Evolutionary conservation across 345 rosid genomes (phyloP), one percentile per base, ranked within the genome.

Genomic region (Ceriops zippeliana): DNA sequence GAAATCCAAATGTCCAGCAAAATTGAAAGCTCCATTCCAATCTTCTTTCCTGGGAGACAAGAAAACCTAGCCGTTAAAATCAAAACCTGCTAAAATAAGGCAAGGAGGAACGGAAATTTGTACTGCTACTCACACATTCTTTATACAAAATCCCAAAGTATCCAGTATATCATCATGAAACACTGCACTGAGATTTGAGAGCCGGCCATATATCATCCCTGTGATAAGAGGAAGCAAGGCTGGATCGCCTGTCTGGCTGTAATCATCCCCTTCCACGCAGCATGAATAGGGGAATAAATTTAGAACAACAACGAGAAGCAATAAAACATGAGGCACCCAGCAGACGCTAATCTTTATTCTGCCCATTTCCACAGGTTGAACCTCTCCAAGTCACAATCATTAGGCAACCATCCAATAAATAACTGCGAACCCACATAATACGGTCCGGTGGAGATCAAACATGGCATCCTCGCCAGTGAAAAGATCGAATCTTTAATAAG

Each of bases 11-110:
- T 86, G 71, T 47, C 73, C 83, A 1, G 74, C 70, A 75, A 85
- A 92, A 76, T 90, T 64, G 75, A 92, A 90, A 5, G 98, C 96
- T 54, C 78, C 86, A 76, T 86, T 63, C 96, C 96, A 88, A 69
- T 92, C 98, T 19, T 56, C 68, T 32, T 84, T 74, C 87, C 98
- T 92, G 86, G 62, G 73, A 52, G 54, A 49, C 73, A 76, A 76
- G 72, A 17, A 34, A 63, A 62, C 22, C 57, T 6, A 42, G 5
- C 38, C 61, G 30, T 27, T 5, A 27, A 67, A 47, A 68, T 9
- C 22, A 22, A 16, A 35, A 52, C 22, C 2, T 1, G 10, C 3
- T 4, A 56, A 47, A 62, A 49, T 60, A 70, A 16, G 13, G 24
- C 21, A 32, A 52, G 52, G 21, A 21, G 35, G 34, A 59, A 6